Conservation (phyloP, 2,329 filamentous ascomycete species). For the Fusarium algeriense region DNA sequence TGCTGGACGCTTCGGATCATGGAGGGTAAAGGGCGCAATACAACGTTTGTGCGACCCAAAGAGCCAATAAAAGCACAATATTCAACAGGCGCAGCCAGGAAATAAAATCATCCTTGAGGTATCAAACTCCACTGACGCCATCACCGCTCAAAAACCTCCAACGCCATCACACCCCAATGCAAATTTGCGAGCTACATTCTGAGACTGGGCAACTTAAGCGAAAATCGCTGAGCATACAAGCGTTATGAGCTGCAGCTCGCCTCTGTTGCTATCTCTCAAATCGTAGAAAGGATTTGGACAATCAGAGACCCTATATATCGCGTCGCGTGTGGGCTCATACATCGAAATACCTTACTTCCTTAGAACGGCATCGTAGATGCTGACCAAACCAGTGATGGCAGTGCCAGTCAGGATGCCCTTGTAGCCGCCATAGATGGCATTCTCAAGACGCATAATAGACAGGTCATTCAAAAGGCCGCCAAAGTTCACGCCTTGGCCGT, state of each 20-base stretch:
- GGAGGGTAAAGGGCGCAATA: not conserved
- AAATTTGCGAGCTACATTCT: constrained; percentile 19
- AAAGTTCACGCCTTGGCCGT: constrained; percentile 74
- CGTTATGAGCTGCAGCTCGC: constrained; percentile 3
- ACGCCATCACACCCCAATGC: constrained; percentile 46
- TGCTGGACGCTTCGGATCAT: not conserved
- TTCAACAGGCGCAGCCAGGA: constrained; percentile 15
- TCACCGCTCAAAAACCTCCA: constrained; percentile 49
- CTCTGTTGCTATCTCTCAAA: constrained; percentile 2
- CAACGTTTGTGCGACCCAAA: not conserved
- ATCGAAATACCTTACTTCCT: constrained; percentile 67
- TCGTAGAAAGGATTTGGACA: not conserved
- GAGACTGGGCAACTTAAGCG: constrained; percentile 8
- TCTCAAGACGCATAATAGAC: constrained; percentile 72
- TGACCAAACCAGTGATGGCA: constrained; percentile 74
- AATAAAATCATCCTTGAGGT: constrained; percentile 41
- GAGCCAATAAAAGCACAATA: constrained; percentile 9
- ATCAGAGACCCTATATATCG: not conserved
- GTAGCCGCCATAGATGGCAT: constrained; percentile 78
- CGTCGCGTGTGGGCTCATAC: not conserved
- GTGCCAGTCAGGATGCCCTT: constrained; percentile 76
- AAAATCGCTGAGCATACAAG: constrained; percentile 3
- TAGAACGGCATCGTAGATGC: constrained; percentile 82
- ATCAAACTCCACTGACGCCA: constrained; percentile 50
- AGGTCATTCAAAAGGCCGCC: constrained; percentile 70